These are phyloP conservation scores for Chlamydomonas sp. DNA, from an alignment of 139 green algal genomes.

Conservation along the genomic window DNA sequence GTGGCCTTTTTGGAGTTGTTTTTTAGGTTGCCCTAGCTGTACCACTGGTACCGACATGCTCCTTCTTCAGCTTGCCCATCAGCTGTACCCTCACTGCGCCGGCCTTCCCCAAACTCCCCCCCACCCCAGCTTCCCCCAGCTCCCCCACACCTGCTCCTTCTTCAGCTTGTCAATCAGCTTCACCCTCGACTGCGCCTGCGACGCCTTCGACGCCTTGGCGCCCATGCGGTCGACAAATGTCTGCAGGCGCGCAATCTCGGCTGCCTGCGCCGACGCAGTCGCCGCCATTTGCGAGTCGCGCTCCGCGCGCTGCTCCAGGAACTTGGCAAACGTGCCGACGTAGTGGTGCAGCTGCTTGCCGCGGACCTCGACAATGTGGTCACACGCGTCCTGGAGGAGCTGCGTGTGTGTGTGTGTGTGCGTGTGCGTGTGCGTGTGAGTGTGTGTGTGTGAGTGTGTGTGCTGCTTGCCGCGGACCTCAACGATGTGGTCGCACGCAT, in stretches of 20 bases:
- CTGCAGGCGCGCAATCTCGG: constrained; percentile 44
- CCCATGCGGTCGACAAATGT: constrained; percentile 62
- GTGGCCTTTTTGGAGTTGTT: no score
- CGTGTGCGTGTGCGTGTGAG: constrained; percentile 3
- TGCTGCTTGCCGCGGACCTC: neutral
- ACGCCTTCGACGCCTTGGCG: constrained; percentile 60
- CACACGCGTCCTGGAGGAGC: neutral
- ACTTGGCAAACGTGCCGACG: constrained; percentile 52
- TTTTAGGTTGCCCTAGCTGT: no score
- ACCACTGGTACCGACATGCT: no score
- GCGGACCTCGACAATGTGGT: constrained; percentile 29
- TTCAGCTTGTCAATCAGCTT: constrained; percentile 63
- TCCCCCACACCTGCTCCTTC: constrained; percentile 25
- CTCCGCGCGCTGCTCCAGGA: constrained; percentile 48
- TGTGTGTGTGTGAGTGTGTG: constrained; percentile 11
- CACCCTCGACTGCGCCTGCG: constrained; percentile 50
- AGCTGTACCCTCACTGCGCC: constrained; percentile 56
- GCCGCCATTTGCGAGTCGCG: constrained; percentile 35
- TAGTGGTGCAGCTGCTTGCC: constrained; percentile 58
- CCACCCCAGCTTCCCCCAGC: no score
- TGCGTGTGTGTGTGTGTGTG: neutral
- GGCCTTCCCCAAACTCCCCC: no score
- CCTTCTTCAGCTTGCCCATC: constrained; percentile 52
- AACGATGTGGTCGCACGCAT: constrained; percentile 7
- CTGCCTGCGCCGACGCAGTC: constrained; percentile 28